Evolutionary conservation across 164 flowering plant genomes (phyloP).

Genomic region (Echeveria elegans): DNA sequence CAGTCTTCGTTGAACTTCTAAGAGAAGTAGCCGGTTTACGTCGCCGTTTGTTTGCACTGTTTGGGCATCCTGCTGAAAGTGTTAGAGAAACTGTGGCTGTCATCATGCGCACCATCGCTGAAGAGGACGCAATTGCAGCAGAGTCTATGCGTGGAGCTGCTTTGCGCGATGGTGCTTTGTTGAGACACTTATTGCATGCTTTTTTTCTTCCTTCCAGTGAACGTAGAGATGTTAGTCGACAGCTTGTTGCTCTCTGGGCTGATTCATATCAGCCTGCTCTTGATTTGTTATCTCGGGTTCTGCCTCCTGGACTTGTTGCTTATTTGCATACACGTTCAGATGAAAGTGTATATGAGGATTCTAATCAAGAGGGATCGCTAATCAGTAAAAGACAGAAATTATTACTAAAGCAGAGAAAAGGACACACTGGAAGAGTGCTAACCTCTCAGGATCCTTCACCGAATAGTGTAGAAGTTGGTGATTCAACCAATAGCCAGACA

Average conservation of each 20-base stretch:
- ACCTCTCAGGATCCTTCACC: conserved; percentile 33
- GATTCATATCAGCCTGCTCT: conserved; percentile 98
- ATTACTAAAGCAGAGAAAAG: conserved; percentile 79
- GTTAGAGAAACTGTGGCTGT: conserved; percentile 95
- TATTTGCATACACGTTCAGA: conserved; percentile 81
- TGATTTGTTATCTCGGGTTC: conserved; percentile 78
- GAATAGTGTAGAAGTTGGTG: conserved; percentile 43
- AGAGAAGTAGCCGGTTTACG: conserved; percentile 92
- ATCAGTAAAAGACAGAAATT: conserved; percentile 71
- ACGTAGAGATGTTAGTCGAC: conserved; percentile 95
- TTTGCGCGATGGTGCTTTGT: conserved; percentile 91
- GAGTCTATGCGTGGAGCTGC: conserved; percentile 99
- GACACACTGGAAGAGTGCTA: conserved; percentile 39
- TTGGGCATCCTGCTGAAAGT: conserved; percentile 99
- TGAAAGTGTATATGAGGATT: conserved; percentile 49
- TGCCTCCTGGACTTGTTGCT: conserved; percentile 99
- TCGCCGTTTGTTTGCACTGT: conserved; percentile 91
- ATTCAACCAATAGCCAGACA: conserved; percentile 34
- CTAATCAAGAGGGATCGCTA: conserved; percentile 46
- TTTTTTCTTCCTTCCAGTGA: conserved; percentile 88
- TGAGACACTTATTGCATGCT: conserved; percentile 85
- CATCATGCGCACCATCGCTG: conserved; percentile 97
- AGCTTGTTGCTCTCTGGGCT: conserved; percentile 99
- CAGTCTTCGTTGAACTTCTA: conserved; percentile 86
- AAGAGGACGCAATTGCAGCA: conserved; percentile 99